Base-by-base conservation (phyloP, 306 rosid genomes). In the Medicago ruthenica region DNA sequence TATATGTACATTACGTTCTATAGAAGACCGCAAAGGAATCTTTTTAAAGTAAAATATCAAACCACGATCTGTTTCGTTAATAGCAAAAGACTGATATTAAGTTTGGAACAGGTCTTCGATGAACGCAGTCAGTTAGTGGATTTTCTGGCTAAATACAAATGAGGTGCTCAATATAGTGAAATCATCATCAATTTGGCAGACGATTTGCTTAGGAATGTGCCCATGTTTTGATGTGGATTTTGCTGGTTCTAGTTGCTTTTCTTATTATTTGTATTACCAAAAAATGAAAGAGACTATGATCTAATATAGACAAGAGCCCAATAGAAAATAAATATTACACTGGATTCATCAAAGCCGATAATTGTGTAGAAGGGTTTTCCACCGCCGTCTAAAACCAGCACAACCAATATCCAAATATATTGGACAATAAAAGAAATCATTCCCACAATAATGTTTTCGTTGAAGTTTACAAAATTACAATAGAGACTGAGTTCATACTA, bases 51-150 rank as follows among this genome's bases (percentile, higher is more conserved):
- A 27, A 77, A 16, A 67, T 48, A 79, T 9, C 41, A 6, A 67
- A 47, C 13, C 40, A 73, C 13, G 11, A 51, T 62, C 12, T 15
- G n/a, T n/a, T n/a, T n/a, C n/a, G n/a, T n/a, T n/a, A n/a, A n/a
- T n/a, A n/a, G n/a, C n/a, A n/a, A n/a, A n/a, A n/a, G n/a, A n/a
- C n/a, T n/a, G n/a, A 36, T 24, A 3, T 24, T 15, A 58, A 31
- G 74, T 31, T 61, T 51, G 39, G 39, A 72, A 31, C 42, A 57
- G 17, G 48, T 39, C 70, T 78, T 22, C 51, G 18, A 71, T 21
- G 74, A 79, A 41, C 66, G 42, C 57, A 73, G 42, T n/a, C 14
- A 34, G 4, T 75, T 72, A 27, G 44, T 39, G 48, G 55, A 57
- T n/a, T 45, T 67, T 67, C 22, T 48, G 54, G 65, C 51, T 12